phyloP scores from a whole-genome alignment of 2,329 filamentous ascomycete genomes.

The Calonectria pseudoturangicola region DNA sequence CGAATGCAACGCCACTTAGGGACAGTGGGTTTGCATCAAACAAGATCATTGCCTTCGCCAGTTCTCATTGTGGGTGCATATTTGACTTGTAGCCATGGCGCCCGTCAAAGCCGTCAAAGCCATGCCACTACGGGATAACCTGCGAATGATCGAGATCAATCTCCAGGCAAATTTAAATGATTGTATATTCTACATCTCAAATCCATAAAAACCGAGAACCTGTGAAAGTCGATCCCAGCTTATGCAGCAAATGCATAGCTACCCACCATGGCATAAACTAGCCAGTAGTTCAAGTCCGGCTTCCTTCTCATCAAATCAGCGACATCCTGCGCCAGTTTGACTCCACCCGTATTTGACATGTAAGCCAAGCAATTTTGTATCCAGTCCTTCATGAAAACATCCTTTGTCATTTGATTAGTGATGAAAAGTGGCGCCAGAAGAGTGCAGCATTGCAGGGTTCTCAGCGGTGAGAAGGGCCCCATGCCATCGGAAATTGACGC shows the following conservation, averaged over 20 bases:
- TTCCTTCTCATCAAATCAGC: conserved; percentile 1
- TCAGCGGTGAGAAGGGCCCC: not conserved
- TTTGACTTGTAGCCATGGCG: too few species aligned
- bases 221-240: not conserved
- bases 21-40: too few species aligned
- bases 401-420: not conserved
- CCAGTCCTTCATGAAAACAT: not conserved
- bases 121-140: too few species aligned
- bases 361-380: not conserved
- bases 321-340: conserved; percentile 19
- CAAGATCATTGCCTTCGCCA: too few species aligned
- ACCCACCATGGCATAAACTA: conserved; percentile 51
- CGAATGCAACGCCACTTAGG: too few species aligned
- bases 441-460: conserved; percentile 18
- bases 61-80: too few species aligned
- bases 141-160: too few species aligned
- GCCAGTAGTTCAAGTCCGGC: conserved; percentile 45
- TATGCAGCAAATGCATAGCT: conserved; percentile 53
- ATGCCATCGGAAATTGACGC: not conserved
- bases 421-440: conserved; percentile 19
- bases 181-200: too few species aligned
- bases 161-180: too few species aligned
- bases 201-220: too few species aligned
- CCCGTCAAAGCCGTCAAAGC: too few species aligned
- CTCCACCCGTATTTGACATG: not conserved